Conservation (phyloP, 2,329 filamentous ascomycete genomes). For the Aspergillus sergii region DNA sequence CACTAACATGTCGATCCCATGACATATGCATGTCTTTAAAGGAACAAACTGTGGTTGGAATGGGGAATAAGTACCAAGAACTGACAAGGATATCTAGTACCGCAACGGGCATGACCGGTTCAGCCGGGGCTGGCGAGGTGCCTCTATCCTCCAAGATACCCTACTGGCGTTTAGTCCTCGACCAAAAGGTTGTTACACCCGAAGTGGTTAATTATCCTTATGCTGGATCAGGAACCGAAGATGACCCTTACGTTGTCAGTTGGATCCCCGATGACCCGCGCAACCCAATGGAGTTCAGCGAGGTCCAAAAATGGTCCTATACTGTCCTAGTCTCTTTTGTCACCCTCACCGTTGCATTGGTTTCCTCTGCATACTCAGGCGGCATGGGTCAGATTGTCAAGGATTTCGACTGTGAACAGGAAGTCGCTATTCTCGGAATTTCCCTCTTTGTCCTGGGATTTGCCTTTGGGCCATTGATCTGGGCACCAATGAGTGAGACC, state of each 20-base stretch:
- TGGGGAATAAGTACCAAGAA: neutral
- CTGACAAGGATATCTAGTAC: neutral
- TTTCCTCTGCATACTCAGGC: slow-evolving; percentile 44
- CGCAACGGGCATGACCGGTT: slow-evolving; percentile 2
- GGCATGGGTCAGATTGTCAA: slow-evolving; percentile 35
- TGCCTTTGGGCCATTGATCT: slow-evolving; percentile 47
- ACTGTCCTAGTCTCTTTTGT: slow-evolving; percentile 39
- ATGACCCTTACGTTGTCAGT: slow-evolving; percentile 43
- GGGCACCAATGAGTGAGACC: slow-evolving; percentile 40
- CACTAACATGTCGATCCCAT: neutral
- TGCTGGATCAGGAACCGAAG: slow-evolving; percentile 40
- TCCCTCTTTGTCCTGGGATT: slow-evolving; percentile 50
- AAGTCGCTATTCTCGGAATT: slow-evolving; percentile 42
- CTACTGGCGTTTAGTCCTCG: slow-evolving; percentile 33
- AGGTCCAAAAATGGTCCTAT: slow-evolving; percentile 40
- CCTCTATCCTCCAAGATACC: slow-evolving; percentile 28
- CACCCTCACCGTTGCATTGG: slow-evolving; percentile 42
- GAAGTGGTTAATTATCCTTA: slow-evolving; percentile 32
- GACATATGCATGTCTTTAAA: neutral
- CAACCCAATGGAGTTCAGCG: slow-evolving; percentile 42
- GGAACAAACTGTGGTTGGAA: neutral
- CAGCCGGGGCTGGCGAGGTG: slow-evolving; percentile 12
- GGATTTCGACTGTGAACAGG: slow-evolving; percentile 34
- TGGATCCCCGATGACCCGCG: slow-evolving; percentile 44
- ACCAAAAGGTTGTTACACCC: slow-evolving; percentile 34